A percentile compares a stretch with the other conserved stretches of the same genome.
Evolutionary conservation across 1,284 basidiomycete species (phyloP).

Genomic region (Malassezia japonica): DNA sequence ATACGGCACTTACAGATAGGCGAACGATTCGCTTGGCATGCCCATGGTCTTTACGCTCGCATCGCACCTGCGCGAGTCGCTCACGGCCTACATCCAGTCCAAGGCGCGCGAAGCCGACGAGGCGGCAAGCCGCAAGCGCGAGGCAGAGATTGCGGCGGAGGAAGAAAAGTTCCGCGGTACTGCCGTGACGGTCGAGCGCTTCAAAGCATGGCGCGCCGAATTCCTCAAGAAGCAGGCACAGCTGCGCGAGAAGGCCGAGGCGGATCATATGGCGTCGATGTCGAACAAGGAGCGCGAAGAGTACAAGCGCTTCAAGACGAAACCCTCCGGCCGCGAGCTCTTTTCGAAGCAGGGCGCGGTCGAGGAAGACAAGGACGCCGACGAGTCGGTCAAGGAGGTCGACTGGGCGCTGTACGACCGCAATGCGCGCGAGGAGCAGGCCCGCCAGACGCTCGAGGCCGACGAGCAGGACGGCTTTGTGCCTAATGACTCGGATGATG

Average conservation of each 20-base stretch:
- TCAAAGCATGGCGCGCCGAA: constrained; percentile 67
- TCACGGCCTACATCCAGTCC: constrained; percentile 55
- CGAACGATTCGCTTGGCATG: constrained; percentile 83
- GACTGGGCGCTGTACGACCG: constrained; percentile 38
- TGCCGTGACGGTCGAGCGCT: constrained; percentile 71
- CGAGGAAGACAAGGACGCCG: constrained; percentile 26
- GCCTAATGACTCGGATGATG: constrained; percentile 27
- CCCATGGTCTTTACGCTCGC: constrained; percentile 95
- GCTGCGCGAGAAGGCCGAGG: constrained; percentile 63
- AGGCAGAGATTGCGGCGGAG: constrained; percentile 66
- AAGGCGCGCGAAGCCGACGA: constrained; percentile 56
- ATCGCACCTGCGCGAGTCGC: constrained; percentile 70
- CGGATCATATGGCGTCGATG: constrained; percentile 64
- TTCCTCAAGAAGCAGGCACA: constrained; percentile 53
- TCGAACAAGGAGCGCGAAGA: constrained; percentile 82
- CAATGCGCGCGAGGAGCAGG: constrained; percentile 33
- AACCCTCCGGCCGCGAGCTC: constrained; percentile 57
- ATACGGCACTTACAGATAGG: constrained; percentile 50
- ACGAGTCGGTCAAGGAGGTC: constrained; percentile 35
- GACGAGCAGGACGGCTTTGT: constrained; percentile 23
- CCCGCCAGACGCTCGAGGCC: constrained; percentile 29
- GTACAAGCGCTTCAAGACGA: constrained; percentile 58
- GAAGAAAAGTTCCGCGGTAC: constrained; percentile 80
- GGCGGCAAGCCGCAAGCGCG: constrained; percentile 56
- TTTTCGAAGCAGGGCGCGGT: constrained; percentile 28